These are phyloP conservation scores for Umbelopsis isabellina DNA, from an alignment of 192 early-diverging fungal species.

Conservation along the genomic window DNA sequence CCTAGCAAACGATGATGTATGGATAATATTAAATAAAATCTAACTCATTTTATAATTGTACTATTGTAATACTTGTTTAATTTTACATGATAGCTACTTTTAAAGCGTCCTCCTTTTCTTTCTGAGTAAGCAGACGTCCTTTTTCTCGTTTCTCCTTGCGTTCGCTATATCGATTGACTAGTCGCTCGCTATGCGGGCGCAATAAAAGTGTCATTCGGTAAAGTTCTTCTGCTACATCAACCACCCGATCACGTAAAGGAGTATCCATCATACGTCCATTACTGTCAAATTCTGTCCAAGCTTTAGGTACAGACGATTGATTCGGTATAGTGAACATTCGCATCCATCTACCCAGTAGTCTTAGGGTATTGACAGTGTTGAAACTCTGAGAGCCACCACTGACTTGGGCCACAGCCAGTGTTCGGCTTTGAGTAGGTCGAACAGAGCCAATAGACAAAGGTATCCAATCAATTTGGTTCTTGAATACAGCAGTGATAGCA, in stretches of 20 bases:
- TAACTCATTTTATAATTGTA: too few species aligned
- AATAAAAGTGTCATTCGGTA: constrained; percentile 49
- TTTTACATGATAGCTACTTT: too few species aligned
- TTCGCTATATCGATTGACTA: constrained; percentile 52
- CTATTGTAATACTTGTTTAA: too few species aligned
- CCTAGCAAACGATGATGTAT: too few species aligned
- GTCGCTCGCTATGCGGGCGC: constrained; percentile 43
- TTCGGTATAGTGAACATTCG: constrained; percentile 60
- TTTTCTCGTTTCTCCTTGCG: constrained; percentile 47
- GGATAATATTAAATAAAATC: too few species aligned
- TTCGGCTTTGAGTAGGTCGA: constrained; percentile 47
- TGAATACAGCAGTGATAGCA: constrained; percentile 54
- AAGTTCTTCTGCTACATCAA: constrained; percentile 58
- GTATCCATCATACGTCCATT: constrained; percentile 49
- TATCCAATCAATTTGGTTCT: constrained; percentile 59
- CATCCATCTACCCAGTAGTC: constrained; percentile 58
- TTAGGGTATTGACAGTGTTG: constrained; percentile 52
- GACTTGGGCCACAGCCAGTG: constrained; percentile 51
- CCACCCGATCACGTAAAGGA: constrained; percentile 46
- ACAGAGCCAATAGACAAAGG: constrained; percentile 47
- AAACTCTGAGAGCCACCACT: constrained; percentile 56
- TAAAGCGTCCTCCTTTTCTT: constrained; percentile 47
- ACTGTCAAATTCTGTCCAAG: constrained; percentile 56
- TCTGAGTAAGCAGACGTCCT: constrained; percentile 48
- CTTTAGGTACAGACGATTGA: constrained; percentile 57